phyloP scores from a whole-genome alignment of 192 early-diverging fungal genomes.

The Mortierella claussenii region DNA sequence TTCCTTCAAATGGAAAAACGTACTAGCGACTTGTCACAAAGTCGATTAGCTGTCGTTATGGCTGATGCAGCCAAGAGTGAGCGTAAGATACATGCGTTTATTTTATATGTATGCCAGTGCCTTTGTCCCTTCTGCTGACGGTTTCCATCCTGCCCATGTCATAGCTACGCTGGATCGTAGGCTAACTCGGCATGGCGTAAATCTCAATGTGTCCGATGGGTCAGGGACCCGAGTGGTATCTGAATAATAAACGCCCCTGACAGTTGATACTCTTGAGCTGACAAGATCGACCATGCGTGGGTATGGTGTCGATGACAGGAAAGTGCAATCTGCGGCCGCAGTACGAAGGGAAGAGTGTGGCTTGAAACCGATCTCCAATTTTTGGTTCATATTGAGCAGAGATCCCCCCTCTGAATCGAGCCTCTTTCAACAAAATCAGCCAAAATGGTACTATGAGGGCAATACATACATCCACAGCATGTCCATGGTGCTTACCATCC shows the following conservation, averaged over 20 bases:
- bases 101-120: too few relatives aligned
- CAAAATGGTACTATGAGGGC: conserved; percentile 19
- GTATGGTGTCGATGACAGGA: too few relatives aligned
- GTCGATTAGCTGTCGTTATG: conserved; percentile 18
- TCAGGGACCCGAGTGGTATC: neutral
- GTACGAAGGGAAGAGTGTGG: too few relatives aligned
- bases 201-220: conserved; percentile 22
- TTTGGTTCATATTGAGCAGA: neutral
- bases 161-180: conserved; percentile 26
- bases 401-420: conserved; percentile 5
- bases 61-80: conserved; percentile 26
- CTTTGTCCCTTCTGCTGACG: too few relatives aligned
- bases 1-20: conserved; percentile 38
- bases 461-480: neutral
- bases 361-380: too few relatives aligned
- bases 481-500: neutral
- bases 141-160: neutral
- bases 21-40: conserved; percentile 19
- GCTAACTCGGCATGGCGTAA: conserved; percentile 36
- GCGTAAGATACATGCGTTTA: conserved; percentile 2
- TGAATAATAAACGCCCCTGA: too few relatives aligned
- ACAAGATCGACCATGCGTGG: too few relatives aligned
- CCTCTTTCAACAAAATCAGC: conserved; percentile 31
- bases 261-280: neutral
- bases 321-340: too few relatives aligned